Conservation (phyloP, 2,329 filamentous ascomycete genomes). For the Cladobotryum protrusum region DNA sequence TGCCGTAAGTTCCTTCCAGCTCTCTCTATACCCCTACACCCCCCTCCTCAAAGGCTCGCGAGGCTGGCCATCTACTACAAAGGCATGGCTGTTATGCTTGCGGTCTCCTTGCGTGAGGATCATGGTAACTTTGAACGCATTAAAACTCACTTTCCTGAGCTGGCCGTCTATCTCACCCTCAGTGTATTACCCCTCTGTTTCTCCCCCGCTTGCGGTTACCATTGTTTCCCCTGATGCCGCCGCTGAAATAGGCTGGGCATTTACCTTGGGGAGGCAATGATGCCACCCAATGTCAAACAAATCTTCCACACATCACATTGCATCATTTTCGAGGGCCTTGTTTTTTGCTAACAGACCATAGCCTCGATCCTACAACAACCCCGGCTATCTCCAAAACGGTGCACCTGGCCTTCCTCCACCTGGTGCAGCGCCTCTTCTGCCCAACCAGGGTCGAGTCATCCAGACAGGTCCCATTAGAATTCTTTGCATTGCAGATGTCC, state of each 20-base stretch:
- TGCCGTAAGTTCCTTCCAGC: conserved; percentile 31
- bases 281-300: not conserved
- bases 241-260: not conserved
- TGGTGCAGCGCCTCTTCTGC: conserved; percentile 58
- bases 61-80: not conserved
- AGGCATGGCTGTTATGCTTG: not conserved
- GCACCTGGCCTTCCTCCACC: conserved; percentile 46
- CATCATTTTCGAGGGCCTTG: not conserved
- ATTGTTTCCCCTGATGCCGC: not conserved
- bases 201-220: not conserved
- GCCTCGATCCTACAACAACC: conserved; percentile 43
- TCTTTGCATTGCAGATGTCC: conserved; percentile 65
- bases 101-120: not conserved
- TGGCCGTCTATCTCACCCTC: not conserved
- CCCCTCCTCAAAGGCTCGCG: not conserved
- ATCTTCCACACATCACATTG: not conserved
- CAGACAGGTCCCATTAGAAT: conserved; percentile 61
- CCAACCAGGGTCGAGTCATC: conserved; percentile 61
- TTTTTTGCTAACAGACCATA: conserved; percentile 22
- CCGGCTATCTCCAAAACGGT: conserved; percentile 59
- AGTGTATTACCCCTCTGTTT: not conserved
- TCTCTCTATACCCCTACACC: conserved; percentile 6
- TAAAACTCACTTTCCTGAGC: no score
- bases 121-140: no score
- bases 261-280: not conserved